phyloP scores from a whole-genome alignment of 257 asterid genomes.

The Capsicum pubescens region DNA sequence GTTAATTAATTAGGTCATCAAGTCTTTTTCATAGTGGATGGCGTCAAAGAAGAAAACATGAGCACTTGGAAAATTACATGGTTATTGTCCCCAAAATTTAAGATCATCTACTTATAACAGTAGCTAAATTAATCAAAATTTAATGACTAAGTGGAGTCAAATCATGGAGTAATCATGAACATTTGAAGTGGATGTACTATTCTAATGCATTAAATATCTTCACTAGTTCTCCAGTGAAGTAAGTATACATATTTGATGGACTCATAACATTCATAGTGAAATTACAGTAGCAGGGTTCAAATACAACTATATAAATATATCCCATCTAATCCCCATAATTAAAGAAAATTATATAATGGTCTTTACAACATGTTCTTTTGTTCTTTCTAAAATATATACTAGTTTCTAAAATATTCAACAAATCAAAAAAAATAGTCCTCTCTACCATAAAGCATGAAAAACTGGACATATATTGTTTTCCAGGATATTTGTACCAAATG shows the following conservation, averaged over 20 bases:
- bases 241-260: not conserved
- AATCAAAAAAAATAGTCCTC: too few relatives aligned
- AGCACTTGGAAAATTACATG: not conserved
- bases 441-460: too few relatives aligned
- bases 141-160: not conserved
- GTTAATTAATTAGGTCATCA: not conserved
- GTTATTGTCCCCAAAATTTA: not conserved
- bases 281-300: not conserved
- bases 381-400: too few relatives aligned
- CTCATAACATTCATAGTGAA: not conserved
- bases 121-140: not conserved
- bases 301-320: not conserved
- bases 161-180: not conserved
- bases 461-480: too few relatives aligned
- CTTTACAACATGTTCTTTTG: too few relatives aligned
- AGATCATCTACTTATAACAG: conserved; percentile 10
- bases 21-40: not conserved
- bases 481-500: not conserved
- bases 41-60: not conserved
- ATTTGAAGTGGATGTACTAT: conserved; percentile 1
- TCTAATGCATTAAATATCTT: not conserved
- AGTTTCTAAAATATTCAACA: too few relatives aligned
- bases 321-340: too few relatives aligned
- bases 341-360: too few relatives aligned
- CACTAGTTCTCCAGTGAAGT: not conserved